Evolutionary conservation across 1,284 basidiomycete species (phyloP).

Genomic region (Fomes fomentarius): DNA sequence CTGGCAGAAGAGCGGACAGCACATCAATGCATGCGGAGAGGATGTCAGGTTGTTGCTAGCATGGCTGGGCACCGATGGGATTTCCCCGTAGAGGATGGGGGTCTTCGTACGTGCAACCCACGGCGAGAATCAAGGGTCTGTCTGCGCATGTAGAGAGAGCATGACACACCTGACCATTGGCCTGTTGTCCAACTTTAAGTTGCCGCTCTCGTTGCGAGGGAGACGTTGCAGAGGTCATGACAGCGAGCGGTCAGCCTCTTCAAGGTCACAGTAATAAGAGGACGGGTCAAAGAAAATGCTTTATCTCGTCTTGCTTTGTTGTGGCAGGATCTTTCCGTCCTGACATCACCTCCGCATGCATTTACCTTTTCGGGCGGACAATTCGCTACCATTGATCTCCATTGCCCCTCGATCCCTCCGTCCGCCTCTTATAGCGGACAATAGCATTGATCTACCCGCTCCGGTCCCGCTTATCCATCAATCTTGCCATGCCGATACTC

Average conservation of each 20-base stretch:
- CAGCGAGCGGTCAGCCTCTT: neutral
- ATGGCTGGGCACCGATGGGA: neutral
- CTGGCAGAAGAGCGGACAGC: neutral
- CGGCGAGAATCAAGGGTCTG: neutral
- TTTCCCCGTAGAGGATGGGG: neutral
- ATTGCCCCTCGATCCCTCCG: conserved; percentile 11
- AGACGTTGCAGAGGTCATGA: neutral
- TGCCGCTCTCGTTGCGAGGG: conserved; percentile 13
- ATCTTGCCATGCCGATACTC: conserved; percentile 10
- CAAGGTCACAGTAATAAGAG: neutral
- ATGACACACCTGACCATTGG: neutral
- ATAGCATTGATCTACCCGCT: conserved; percentile 20
- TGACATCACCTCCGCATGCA: neutral
- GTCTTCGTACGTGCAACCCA: conserved; percentile 1
- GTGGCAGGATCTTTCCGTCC: conserved; percentile 1
- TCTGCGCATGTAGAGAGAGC: neutral
- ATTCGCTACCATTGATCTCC: conserved; percentile 6
- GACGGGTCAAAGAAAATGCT: neutral
- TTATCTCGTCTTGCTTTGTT: conserved; percentile 5
- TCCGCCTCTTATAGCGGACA: conserved; percentile 17
- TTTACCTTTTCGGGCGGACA: conserved; percentile 19
- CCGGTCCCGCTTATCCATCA: conserved; percentile 17
- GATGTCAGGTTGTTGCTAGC: neutral
- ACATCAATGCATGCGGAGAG: neutral
- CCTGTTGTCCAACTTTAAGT: neutral